phyloP scores from a whole-genome alignment of 2,329 filamentous ascomycete genomes.

The Arachnomyces sp. region DNA sequence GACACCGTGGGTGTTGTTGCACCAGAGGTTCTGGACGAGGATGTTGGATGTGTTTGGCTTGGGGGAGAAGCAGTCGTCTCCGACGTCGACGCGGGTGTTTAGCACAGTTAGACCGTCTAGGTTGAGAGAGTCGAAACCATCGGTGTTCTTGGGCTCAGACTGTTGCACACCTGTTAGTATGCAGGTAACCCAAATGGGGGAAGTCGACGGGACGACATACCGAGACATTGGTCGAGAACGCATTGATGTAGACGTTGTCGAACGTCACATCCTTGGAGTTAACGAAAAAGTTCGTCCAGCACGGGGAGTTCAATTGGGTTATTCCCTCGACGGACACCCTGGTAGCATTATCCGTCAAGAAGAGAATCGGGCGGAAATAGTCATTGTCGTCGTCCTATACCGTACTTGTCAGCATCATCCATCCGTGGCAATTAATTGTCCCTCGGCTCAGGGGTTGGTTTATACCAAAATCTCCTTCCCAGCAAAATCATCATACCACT shows the following conservation, averaged over 20 bases:
- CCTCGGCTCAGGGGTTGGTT: not conserved
- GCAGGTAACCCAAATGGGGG: not conserved
- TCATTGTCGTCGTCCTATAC: slow-evolving; percentile 44
- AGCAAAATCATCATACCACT: slow-evolving; percentile 44
- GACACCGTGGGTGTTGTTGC: slow-evolving; percentile 51
- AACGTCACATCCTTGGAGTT: slow-evolving; percentile 48
- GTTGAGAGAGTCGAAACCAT: slow-evolving; percentile 55
- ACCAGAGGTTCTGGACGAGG: slow-evolving; percentile 53
- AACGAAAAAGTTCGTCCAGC: slow-evolving; percentile 57
- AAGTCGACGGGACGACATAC: slow-evolving; percentile 14
- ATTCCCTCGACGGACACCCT: slow-evolving; percentile 51
- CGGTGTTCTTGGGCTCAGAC: slow-evolving; percentile 51
- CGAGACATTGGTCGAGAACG: slow-evolving; percentile 42
- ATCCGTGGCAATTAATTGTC: too few relatives aligned
- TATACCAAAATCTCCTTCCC: slow-evolving; percentile 30
- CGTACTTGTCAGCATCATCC: slow-evolving; percentile 2
- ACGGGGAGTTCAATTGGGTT: slow-evolving; percentile 52
- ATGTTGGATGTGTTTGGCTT: slow-evolving; percentile 53
- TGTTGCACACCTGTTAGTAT: slow-evolving; percentile 11
- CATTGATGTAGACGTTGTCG: slow-evolving; percentile 47
- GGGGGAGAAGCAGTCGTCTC: slow-evolving; percentile 55
- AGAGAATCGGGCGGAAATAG: slow-evolving; percentile 52
- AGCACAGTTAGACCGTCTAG: slow-evolving; percentile 46
- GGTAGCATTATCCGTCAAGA: slow-evolving; percentile 54
- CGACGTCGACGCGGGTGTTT: slow-evolving; percentile 45